These are phyloP conservation scores for Gossypium gossypioides DNA, from an alignment of 441 rosid species.

Conservation along the genomic window DNA sequence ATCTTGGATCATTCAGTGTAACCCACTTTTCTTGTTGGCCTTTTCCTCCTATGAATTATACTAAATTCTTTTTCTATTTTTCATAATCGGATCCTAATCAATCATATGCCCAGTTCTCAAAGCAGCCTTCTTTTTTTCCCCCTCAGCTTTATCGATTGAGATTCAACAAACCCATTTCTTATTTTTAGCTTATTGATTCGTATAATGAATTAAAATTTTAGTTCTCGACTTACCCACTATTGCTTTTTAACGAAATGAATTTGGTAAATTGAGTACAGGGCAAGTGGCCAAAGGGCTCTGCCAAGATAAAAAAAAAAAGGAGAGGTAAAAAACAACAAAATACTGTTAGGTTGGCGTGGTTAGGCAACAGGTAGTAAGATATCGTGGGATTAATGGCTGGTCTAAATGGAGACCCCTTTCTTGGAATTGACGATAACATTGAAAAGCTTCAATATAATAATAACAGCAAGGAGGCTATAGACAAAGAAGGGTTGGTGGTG, in stretches of 20 bases:
- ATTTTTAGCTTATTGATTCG: not conserved
- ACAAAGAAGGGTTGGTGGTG: constrained; percentile 22
- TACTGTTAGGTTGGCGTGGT: constrained; percentile 20
- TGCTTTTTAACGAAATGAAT: constrained; percentile 2
- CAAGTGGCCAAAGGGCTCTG: constrained; percentile 21
- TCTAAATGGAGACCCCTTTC: constrained; percentile 39
- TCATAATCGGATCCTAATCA: not conserved
- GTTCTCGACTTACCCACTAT: not conserved
- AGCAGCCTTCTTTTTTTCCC: not conserved
- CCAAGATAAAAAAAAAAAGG: not conserved
- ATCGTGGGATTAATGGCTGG: constrained; percentile 44
- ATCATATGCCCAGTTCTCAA: not conserved
- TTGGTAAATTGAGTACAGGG: constrained; percentile 11
- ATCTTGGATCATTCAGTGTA: constrained; percentile 1
- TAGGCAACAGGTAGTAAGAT: constrained; percentile 22
- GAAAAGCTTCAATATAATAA: constrained; percentile 9
- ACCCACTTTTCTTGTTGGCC: not conserved
- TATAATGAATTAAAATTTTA: not conserved
- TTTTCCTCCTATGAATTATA: not conserved
- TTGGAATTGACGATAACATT: constrained; percentile 29
- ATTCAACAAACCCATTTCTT: constrained; percentile 1
- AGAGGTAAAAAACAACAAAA: not conserved
- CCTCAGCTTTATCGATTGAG: not conserved
- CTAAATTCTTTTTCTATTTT: not conserved
- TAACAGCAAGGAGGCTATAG: constrained; percentile 3